A percentile compares a stretch with the other conserved stretches of the same genome.
phyloP scores from a whole-genome alignment of 352 stramenopile species.

The Blastocystis sp. region DNA sequence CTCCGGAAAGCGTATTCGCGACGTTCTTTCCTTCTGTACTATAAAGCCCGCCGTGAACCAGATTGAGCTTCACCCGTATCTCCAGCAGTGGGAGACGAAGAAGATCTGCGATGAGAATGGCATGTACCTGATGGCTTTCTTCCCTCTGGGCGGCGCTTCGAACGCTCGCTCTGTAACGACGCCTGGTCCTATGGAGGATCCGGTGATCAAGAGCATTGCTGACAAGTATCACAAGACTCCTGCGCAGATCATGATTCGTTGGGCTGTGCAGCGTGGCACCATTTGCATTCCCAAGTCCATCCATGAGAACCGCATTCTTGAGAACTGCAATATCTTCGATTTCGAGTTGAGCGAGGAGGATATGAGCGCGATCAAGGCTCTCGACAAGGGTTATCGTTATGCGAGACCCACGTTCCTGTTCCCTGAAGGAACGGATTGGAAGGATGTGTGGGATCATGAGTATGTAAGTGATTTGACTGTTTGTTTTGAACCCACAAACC shows the following conservation, averaged over 20 bases:
- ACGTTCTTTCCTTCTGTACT: slow-evolving; percentile 73
- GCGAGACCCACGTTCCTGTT: not conserved
- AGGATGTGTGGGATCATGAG: slow-evolving; percentile 21
- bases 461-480: slow-evolving; percentile 17
- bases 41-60: slow-evolving; percentile 77
- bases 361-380: slow-evolving; percentile 74
- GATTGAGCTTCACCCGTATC: slow-evolving; percentile 77
- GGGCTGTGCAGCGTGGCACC: slow-evolving; percentile 74
- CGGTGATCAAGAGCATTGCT: slow-evolving; percentile 72
- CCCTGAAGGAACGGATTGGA: not conserved
- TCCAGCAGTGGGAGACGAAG: slow-evolving; percentile 75
- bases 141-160: slow-evolving; percentile 73
- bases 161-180: slow-evolving; percentile 71
- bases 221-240: slow-evolving; percentile 72
- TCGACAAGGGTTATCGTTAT: slow-evolving; percentile 74
- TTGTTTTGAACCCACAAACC: not conserved
- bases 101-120: slow-evolving; percentile 74
- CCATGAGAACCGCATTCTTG: slow-evolving; percentile 72
- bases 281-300: slow-evolving; percentile 76
- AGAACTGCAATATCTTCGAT: slow-evolving; percentile 76
- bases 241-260: slow-evolving; percentile 77
- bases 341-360: slow-evolving; percentile 76
- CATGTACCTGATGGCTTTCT: slow-evolving; percentile 77
- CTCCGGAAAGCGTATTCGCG: slow-evolving; percentile 71
- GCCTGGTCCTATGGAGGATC: slow-evolving; percentile 71